These are phyloP conservation scores for Scolecobasidium constrictum DNA, from an alignment of 2,329 filamentous ascomycete species.

Conservation along the genomic window DNA sequence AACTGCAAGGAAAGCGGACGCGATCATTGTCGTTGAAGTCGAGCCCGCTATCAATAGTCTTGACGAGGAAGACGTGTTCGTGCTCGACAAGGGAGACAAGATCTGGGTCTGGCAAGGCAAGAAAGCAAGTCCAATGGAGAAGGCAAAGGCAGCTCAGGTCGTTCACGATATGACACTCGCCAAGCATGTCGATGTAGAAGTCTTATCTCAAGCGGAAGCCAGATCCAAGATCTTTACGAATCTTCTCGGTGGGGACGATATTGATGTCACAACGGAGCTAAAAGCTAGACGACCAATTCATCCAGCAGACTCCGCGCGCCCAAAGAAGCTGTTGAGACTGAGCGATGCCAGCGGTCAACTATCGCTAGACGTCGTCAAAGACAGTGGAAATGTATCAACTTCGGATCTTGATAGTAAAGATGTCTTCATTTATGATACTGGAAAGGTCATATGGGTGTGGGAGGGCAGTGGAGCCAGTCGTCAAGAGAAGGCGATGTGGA, in stretches of 20 bases:
- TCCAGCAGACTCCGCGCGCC: constrained; percentile 15
- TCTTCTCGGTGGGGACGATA: constrained; percentile 16
- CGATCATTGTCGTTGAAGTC: constrained; percentile 52
- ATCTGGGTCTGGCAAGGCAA: constrained; percentile 62
- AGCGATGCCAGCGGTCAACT: constrained; percentile 50
- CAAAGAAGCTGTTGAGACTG: constrained; percentile 47
- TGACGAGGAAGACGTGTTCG: constrained; percentile 55
- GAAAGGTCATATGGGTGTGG: constrained; percentile 54
- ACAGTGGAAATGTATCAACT: constrained; percentile 34
- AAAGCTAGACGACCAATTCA: constrained; percentile 27
- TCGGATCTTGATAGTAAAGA: constrained; percentile 47
- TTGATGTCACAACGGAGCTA: neutral
- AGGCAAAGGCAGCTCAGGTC: constrained; percentile 55
- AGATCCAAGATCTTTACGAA: constrained; percentile 44
- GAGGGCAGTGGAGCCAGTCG: constrained; percentile 48
- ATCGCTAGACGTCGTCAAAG: constrained; percentile 47
- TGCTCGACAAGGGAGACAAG: constrained; percentile 51
- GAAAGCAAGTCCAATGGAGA: constrained; percentile 57
- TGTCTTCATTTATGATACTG: constrained; percentile 51
- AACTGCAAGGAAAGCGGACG: constrained; percentile 32
- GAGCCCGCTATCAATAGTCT: constrained; percentile 50
- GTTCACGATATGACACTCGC: constrained; percentile 54
- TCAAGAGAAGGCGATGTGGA: constrained; percentile 49
- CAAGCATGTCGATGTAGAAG: constrained; percentile 55
- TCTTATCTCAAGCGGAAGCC: constrained; percentile 50